Percentiles rank a stretch among this genome's conserved stretches.
Conservation (phyloP, 805 yeast species). For the Hanseniaspora lachancei region DNA sequence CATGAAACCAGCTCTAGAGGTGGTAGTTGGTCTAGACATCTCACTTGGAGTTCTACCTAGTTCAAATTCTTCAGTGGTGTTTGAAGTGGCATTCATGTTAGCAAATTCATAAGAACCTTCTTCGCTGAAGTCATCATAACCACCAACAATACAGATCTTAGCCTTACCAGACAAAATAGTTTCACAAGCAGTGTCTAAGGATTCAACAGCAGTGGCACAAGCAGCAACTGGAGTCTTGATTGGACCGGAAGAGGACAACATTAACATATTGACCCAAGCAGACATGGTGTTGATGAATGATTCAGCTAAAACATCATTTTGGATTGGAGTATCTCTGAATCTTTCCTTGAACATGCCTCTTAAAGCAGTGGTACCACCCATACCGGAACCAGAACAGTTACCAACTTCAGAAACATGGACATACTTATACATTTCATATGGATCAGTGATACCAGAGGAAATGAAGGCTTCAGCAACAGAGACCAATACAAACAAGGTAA, state of each 20-base stretch:
- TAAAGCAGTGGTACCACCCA: slow-evolving; percentile 97
- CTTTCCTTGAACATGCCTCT: slow-evolving; percentile 97
- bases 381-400: slow-evolving; percentile 99
- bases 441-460: slow-evolving; percentile 91
- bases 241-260: slow-evolving; percentile 95
- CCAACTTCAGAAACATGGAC: slow-evolving; percentile 98
- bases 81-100: slow-evolving; percentile 97
- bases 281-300: slow-evolving; percentile 98
- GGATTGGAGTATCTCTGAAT: slow-evolving; percentile 83
- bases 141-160: slow-evolving; percentile 93
- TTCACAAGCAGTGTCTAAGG: slow-evolving; percentile 91
- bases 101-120: slow-evolving; percentile 97
- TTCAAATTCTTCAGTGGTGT: slow-evolving; percentile 71
- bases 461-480: slow-evolving; percentile 91
- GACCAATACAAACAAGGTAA: slow-evolving; percentile 84
- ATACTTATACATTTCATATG: slow-evolving; percentile 95
- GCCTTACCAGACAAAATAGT: slow-evolving; percentile 89
- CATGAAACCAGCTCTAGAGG: slow-evolving; percentile 95
- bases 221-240: slow-evolving; percentile 99
- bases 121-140: slow-evolving; percentile 98
- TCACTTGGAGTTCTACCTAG: slow-evolving; percentile 97
- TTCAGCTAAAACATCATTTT: slow-evolving; percentile 93
- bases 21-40: slow-evolving; percentile 97
- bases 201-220: slow-evolving; percentile 97
- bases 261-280: slow-evolving; percentile 98